Evolutionary conservation across 768 basidiomycete species (phyloP).

Genomic region (Auriscalpium microsporum): DNA sequence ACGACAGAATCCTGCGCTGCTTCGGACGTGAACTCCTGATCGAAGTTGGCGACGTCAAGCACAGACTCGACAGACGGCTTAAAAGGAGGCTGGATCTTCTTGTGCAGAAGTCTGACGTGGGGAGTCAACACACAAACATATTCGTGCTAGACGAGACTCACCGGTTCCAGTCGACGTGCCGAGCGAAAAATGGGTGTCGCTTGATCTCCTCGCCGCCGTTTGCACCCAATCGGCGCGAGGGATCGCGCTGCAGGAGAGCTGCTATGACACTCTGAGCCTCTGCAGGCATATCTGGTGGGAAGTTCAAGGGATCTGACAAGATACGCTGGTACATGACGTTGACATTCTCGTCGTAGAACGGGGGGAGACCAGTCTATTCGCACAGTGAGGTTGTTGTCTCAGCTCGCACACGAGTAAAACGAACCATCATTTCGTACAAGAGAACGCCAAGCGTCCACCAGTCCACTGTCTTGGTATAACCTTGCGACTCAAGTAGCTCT

Average conservation of each 20-base stretch:
- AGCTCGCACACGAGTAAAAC: constrained; percentile 7
- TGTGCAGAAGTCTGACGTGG: constrained; percentile 57
- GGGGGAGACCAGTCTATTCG: constrained; percentile 82
- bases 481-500: constrained; percentile 90
- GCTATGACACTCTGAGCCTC: constrained; percentile 89
- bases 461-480: constrained; percentile 97
- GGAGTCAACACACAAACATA: not conserved
- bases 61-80: constrained; percentile 96
- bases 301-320: constrained; percentile 84
- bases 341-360: constrained; percentile 98
- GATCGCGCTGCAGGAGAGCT: constrained; percentile 84
- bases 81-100: constrained; percentile 96
- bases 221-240: constrained; percentile 76
- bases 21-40: constrained; percentile 95
- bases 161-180: constrained; percentile 88
- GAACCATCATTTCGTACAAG: constrained; percentile 92
- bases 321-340: constrained; percentile 98
- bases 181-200: constrained; percentile 89
- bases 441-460: constrained; percentile 99
- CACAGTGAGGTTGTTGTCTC: constrained; percentile 5
- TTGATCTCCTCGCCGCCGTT: constrained; percentile 96
- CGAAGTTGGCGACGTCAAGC: constrained; percentile 93
- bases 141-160: constrained; percentile 24
- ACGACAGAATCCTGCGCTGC: constrained; percentile 94
- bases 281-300: constrained; percentile 78